These are phyloP conservation scores for Diaporthe eres DNA, from an alignment of 2,329 filamentous ascomycete species.

Conservation along the genomic window DNA sequence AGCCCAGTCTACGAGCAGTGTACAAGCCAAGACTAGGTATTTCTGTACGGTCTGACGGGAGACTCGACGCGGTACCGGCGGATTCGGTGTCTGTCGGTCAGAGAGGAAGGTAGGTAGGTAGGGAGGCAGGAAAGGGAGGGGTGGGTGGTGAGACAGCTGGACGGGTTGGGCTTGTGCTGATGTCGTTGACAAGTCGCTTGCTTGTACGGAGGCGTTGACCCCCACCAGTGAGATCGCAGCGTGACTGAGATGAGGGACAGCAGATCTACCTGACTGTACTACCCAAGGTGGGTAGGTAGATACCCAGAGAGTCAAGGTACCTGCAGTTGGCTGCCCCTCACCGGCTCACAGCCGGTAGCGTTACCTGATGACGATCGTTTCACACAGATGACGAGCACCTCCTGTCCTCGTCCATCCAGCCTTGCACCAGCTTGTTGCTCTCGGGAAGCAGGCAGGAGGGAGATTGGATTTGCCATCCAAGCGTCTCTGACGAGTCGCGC, in stretches of 20 bases:
- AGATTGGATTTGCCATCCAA: conserved; percentile 23
- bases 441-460: too few species aligned
- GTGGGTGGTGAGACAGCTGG: conserved; percentile 22
- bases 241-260: conserved; percentile 30
- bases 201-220: conserved; percentile 3
- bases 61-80: conserved; percentile 15
- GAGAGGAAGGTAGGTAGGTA: conserved; percentile 9
- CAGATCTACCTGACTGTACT: conserved; percentile 13
- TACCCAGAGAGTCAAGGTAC: conserved; percentile 16
- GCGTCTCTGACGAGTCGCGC: conserved; percentile 17
- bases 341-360: conserved; percentile 1
- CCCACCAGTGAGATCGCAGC: conserved; percentile 23
- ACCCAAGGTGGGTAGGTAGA: background rate
- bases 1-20: conserved; percentile 17
- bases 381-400: conserved; percentile 30
- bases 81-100: conserved; percentile 18
- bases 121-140: background rate
- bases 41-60: conserved; percentile 1
- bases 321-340: conserved; percentile 21
- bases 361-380: conserved; percentile 29
- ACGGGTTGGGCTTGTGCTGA: conserved; percentile 30
- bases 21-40: conserved; percentile 21
- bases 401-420: background rate
- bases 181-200: conserved; percentile 34
- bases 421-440: background rate